These are phyloP conservation scores for Fallopia convolvulus DNA, from an alignment of 148 eudicot species.

Conservation along the genomic window DNA sequence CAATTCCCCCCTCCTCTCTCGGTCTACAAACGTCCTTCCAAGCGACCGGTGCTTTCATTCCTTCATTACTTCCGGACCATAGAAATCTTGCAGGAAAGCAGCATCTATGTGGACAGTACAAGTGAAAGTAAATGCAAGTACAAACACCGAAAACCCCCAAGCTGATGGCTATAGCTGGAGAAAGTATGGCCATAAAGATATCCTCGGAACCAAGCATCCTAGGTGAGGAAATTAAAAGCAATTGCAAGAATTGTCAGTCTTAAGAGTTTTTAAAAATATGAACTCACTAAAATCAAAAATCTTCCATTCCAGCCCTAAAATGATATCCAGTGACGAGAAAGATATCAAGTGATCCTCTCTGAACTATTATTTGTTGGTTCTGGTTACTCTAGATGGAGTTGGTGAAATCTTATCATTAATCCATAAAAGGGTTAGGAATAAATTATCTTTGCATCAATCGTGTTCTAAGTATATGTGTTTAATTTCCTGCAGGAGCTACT, in stretches of 20 bases:
- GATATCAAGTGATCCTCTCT: neutral
- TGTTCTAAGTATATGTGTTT: neutral
- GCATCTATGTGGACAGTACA: constrained; percentile 65
- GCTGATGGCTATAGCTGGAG: constrained; percentile 91
- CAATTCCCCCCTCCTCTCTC: no score
- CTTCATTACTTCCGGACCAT: no score
- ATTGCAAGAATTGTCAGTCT: neutral
- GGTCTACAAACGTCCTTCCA: no score
- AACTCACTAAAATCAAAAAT: neutral
- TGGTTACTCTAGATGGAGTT: no score
- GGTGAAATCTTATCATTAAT: no score
- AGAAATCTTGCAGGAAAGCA: constrained; percentile 44
- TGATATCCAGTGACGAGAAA: no score
- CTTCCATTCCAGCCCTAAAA: neutral
- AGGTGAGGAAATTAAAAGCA: constrained; percentile 38
- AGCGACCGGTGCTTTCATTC: no score
- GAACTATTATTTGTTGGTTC: neutral
- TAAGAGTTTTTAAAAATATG: neutral
- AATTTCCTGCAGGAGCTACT: constrained; percentile 33
- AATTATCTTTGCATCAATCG: neutral
- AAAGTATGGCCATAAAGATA: constrained; percentile 96
- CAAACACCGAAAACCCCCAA: constrained; percentile 50
- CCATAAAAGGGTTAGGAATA: no score
- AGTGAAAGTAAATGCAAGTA: constrained; percentile 36
- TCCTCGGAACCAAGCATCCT: constrained; percentile 74